These are phyloP conservation scores for Botrytis galanthina DNA, from an alignment of 2,329 filamentous ascomycete genomes.

Conservation along the genomic window DNA sequence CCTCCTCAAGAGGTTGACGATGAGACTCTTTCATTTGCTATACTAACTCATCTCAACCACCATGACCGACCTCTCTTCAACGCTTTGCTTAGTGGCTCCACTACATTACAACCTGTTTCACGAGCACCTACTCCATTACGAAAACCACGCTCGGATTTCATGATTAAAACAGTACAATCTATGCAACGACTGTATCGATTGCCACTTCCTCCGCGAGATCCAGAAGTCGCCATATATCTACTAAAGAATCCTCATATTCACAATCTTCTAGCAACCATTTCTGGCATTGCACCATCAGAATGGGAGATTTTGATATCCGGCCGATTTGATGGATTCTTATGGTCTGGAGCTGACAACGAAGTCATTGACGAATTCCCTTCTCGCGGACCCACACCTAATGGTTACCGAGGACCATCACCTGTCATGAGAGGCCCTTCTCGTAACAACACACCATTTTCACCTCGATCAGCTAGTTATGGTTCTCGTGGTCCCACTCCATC, in stretches of 20 bases:
- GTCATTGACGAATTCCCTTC: conserved; percentile 45
- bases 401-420: conserved; percentile 40
- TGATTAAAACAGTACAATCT: conserved; percentile 72
- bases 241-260: conserved; percentile 80
- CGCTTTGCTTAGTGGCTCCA: conserved; percentile 65
- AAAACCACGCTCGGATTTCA: conserved; percentile 66
- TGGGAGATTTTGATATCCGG: conserved; percentile 96
- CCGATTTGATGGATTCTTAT: conserved; percentile 92
- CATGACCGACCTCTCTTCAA: conserved; percentile 80
- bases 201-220: conserved; percentile 70
- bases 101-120: conserved; percentile 50
- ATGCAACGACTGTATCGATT: conserved; percentile 85
- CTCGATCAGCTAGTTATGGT: conserved; percentile 36
- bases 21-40: conserved; percentile 89
- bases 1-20: conserved; percentile 89
- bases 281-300: conserved; percentile 85
- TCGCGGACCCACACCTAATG: conserved; percentile 53
- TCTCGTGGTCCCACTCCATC: conserved; percentile 57
- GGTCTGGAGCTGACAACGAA: conserved; percentile 79
- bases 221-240: conserved; percentile 81
- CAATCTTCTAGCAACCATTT: conserved; percentile 80
- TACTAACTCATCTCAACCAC: conserved; percentile 78
- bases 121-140: conserved; percentile 68
- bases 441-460: conserved; percentile 37
- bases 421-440: conserved; percentile 31